Evolutionary conservation across 176 grass and related monocot genomes (phyloP), one percentile per base, ranked within the genome.

Genomic region (Poa annua): DNA sequence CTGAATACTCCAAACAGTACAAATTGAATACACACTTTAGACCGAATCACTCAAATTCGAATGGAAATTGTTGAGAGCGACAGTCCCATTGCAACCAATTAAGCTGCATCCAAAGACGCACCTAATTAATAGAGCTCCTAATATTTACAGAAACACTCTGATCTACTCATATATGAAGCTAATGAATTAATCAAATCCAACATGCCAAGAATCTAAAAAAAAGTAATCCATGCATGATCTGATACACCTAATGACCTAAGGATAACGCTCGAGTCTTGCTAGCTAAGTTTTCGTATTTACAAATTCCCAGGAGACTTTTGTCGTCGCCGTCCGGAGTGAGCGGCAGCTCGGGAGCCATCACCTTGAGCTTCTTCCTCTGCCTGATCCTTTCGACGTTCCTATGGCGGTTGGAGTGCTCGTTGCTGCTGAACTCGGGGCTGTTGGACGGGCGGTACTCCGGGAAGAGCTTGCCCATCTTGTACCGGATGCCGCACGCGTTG

Each of bases 401-500:
- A 24, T 93, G 85, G 19, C 88, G 78, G 63, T 93, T 93, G 8
- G 88, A 90, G 85, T 93, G 85, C 55, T 70, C 57, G 34, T 2
- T 13, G 64, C 75, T 77, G 0, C 17, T 50, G 78, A 87, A 93
- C 66, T 50, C 45, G 0, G 91, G 88, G 88, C 88, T 85, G 35
- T 73, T 90, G n/a, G 81, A 74, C 1, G 91, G 91, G 17, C 85
- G 81, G 45, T 93, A 93, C 77, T 82, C 85, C 25, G 82, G 85
- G 0, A 85, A 7, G 20, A 93, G 41, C 38, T 26, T 84, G 6
- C 54, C 25, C 12, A 49, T 52, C 54, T 79, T 83, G 79, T 65
- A 80, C 8, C 88, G 55, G 54, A 93, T 80, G 47, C 88, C 91
- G 25, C 91, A 93, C 0, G 91, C 91, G 26, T 93, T 93, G 85